Percentiles rank a stretch among this genome's conserved stretches.
These are phyloP conservation scores for Agaricus bisporus DNA, from an alignment of 768 basidiomycete species.

Conservation along the genomic window DNA sequence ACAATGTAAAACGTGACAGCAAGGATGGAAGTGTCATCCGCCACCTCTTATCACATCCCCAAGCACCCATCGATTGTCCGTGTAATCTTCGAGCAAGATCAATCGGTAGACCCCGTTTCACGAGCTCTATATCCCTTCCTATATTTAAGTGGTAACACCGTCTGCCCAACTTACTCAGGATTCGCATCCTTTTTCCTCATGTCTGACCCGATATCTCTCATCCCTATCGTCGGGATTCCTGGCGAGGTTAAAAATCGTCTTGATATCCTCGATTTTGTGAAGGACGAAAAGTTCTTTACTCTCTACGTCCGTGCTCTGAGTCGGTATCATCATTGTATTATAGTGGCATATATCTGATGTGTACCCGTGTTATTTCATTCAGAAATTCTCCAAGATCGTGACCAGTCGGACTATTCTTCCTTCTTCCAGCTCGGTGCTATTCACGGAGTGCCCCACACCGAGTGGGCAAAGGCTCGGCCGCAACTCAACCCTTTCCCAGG, in stretches of 20 bases:
- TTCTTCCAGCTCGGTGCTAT: constrained; percentile 44
- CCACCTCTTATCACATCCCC: background rate
- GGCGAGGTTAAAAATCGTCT: constrained; percentile 24
- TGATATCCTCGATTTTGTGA: constrained; percentile 37
- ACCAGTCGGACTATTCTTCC: constrained; percentile 26
- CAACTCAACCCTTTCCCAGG: constrained; percentile 19
- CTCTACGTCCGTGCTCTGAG: constrained; percentile 45
- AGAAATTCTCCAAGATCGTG: constrained; percentile 25
- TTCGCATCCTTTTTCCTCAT: background rate
- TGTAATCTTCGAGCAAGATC: background rate
- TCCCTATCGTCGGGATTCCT: background rate
- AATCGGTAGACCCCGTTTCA: background rate
- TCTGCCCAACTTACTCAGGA: background rate
- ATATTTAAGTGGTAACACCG: background rate
- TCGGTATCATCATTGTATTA: constrained; percentile 19
- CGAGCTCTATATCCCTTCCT: background rate
- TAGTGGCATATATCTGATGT: background rate
- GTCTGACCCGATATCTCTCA: background rate
- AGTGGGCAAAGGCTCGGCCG: constrained; percentile 32
- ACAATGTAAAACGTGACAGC: background rate
- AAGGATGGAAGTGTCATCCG: background rate
- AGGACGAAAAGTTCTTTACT: constrained; percentile 39
- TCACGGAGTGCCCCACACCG: constrained; percentile 41
- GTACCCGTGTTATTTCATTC: too few species aligned
- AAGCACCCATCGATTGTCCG: background rate